A percentile compares a stretch with the other conserved stretches of the same genome.
These are phyloP conservation scores for Abortiporus biennis DNA, from an alignment of 1,284 basidiomycete genomes.

Conservation along the genomic window DNA sequence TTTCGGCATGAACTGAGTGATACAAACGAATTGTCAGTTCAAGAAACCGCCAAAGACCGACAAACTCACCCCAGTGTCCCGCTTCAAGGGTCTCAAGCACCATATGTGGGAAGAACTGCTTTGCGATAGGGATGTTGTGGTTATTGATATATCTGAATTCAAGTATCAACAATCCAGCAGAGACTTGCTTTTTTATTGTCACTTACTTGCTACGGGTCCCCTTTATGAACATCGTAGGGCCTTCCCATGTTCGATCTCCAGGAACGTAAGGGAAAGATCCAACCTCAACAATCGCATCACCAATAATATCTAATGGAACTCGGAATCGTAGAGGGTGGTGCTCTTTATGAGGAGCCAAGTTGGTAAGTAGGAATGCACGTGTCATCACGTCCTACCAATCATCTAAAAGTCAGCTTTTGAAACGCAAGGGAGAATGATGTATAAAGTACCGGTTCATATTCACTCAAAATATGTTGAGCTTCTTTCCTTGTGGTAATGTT, in stretches of 20 bases:
- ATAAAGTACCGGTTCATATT: slow-evolving; percentile 48
- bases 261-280: slow-evolving; percentile 72
- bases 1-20: slow-evolving; percentile 50
- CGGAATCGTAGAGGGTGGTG: slow-evolving; percentile 50
- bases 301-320: slow-evolving; percentile 66
- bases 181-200: background rate
- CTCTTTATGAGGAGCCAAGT: slow-evolving; percentile 39
- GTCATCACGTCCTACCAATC: slow-evolving; percentile 53
- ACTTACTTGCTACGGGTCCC: slow-evolving; percentile 69
- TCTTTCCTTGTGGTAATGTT: slow-evolving; percentile 53
- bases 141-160: slow-evolving; percentile 61
- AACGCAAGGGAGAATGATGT: background rate
- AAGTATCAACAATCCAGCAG: background rate
- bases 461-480: slow-evolving; percentile 57
- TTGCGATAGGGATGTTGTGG: slow-evolving; percentile 50
- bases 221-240: slow-evolving; percentile 71
- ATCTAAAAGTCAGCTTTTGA: background rate
- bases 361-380: slow-evolving; percentile 80
- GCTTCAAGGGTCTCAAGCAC: slow-evolving; percentile 48
- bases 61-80: slow-evolving; percentile 60
- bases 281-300: slow-evolving; percentile 54
- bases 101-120: slow-evolving; percentile 66
- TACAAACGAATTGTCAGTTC: background rate
- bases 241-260: slow-evolving; percentile 53
- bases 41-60: slow-evolving; percentile 4